phyloP scores from a whole-genome alignment of 257 asterid species.

The Mitragyna speciosa region DNA sequence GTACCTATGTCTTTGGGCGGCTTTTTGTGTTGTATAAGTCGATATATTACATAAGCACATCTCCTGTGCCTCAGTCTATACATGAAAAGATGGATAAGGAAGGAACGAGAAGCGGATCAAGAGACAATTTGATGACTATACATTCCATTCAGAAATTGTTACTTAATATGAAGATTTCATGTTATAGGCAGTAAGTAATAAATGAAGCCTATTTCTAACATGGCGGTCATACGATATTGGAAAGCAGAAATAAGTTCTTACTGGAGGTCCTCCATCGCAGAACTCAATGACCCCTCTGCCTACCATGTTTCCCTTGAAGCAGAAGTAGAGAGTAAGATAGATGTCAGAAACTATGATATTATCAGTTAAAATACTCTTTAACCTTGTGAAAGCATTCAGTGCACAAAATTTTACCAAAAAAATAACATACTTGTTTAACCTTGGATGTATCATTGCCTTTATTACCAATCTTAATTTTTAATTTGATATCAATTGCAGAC shows the following conservation, averaged over 20 bases:
- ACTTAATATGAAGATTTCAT: background rate
- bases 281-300: slow-evolving; percentile 86
- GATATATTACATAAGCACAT: too few species aligned
- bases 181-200: background rate
- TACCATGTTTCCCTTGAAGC: slow-evolving; percentile 73
- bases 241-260: slow-evolving; percentile 39
- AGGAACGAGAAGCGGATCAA: background rate
- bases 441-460: background rate
- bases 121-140: background rate
- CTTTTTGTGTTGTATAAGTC: background rate
- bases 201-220: background rate
- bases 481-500: too few species aligned
- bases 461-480: background rate
- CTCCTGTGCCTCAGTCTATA: too few species aligned
- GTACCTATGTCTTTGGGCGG: background rate
- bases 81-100: background rate
- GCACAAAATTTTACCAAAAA: background rate
- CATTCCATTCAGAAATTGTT: background rate
- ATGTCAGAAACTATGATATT: background rate
- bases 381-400: background rate
- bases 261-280: slow-evolving; percentile 84
- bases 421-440: background rate
- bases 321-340: slow-evolving; percentile 12
- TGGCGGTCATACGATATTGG: background rate
- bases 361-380: slow-evolving; percentile 1